Conservation (phyloP, 1,284 basidiomycete species). For the Microbotryum violaceum region DNA sequence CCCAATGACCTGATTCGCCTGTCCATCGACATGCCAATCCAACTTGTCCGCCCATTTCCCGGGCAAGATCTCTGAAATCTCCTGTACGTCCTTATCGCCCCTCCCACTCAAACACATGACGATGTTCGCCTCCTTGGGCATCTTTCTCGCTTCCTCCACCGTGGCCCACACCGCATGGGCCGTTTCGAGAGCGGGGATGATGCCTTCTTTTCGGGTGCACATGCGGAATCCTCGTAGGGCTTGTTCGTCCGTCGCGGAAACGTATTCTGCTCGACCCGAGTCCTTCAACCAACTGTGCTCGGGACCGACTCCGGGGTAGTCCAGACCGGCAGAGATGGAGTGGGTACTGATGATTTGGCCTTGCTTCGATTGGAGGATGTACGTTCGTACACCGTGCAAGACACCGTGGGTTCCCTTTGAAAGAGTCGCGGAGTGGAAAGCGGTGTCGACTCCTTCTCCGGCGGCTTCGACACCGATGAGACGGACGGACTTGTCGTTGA, state of each 20-base stretch:
- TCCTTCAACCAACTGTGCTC: slow-evolving; percentile 97
- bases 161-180: slow-evolving; percentile 93
- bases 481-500: slow-evolving; percentile 70
- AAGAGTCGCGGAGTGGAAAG: slow-evolving; percentile 84
- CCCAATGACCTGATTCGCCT: no score
- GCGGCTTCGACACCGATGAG: slow-evolving; percentile 92
- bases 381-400: slow-evolving; percentile 90
- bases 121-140: slow-evolving; percentile 76
- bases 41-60: slow-evolving; percentile 79
- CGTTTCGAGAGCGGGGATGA: slow-evolving; percentile 95
- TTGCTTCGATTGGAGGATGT: slow-evolving; percentile 76
- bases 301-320: slow-evolving; percentile 87
- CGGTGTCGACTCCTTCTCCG: slow-evolving; percentile 80
- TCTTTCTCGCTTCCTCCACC: slow-evolving; percentile 70
- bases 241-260: slow-evolving; percentile 85
- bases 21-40: slow-evolving; percentile 54
- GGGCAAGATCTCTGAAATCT: slow-evolving; percentile 23
- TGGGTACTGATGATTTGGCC: slow-evolving; percentile 97
- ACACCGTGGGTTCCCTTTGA: slow-evolving; percentile 85
- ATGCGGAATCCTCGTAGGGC: slow-evolving; percentile 86
- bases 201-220: slow-evolving; percentile 87
- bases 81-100: slow-evolving; percentile 83
- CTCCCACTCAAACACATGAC: slow-evolving; percentile 85
- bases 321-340: slow-evolving; percentile 89
- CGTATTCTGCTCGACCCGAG: slow-evolving; percentile 84